A percentile compares a stretch with the other conserved stretches of the same genome.
phyloP scores from a whole-genome alignment of 2,329 filamentous ascomycete species.

The Anthostomella pinea region DNA sequence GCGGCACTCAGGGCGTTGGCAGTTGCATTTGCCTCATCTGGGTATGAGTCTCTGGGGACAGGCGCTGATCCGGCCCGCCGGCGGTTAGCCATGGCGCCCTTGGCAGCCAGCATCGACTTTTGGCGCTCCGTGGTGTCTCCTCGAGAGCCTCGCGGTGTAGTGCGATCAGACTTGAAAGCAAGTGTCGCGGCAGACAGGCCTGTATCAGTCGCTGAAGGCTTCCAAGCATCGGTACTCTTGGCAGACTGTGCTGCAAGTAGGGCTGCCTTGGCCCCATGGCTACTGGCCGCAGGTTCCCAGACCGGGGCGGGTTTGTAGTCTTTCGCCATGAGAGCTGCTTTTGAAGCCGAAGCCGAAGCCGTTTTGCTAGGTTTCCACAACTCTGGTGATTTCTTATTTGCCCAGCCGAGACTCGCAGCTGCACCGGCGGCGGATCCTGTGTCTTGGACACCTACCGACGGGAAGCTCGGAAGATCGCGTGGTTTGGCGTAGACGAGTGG shows the following conservation, averaged over 20 bases:
- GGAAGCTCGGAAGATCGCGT: conserved; percentile 71
- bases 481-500: conserved; percentile 44
- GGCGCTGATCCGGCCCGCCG: conserved; percentile 65
- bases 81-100: conserved; percentile 67
- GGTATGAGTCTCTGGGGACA: conserved; percentile 43
- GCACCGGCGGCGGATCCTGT: conserved; percentile 65
- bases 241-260: conserved; percentile 59
- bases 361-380: conserved; percentile 63
- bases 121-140: conserved; percentile 48
- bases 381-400: conserved; percentile 63
- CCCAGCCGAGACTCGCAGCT: conserved; percentile 72
- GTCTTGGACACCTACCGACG: conserved; percentile 59
- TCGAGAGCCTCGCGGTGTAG: conserved; percentile 43
- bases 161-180: conserved; percentile 55
- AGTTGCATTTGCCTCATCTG: conserved; percentile 58
- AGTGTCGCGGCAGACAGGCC: conserved; percentile 69
- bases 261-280: conserved; percentile 72
- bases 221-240: conserved; percentile 49
- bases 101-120: conserved; percentile 71
- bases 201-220: conserved; percentile 41
- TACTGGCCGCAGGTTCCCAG: conserved; percentile 62
- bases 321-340: conserved; percentile 31
- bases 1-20: conserved; percentile 72
- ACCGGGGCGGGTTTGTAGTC: conserved; percentile 37
- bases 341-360: conserved; percentile 53